A percentile compares a stretch with the other conserved stretches of the same genome.
Conservation (phyloP, 148 eudicot genomes). For the Chenopodium suecicum region DNA sequence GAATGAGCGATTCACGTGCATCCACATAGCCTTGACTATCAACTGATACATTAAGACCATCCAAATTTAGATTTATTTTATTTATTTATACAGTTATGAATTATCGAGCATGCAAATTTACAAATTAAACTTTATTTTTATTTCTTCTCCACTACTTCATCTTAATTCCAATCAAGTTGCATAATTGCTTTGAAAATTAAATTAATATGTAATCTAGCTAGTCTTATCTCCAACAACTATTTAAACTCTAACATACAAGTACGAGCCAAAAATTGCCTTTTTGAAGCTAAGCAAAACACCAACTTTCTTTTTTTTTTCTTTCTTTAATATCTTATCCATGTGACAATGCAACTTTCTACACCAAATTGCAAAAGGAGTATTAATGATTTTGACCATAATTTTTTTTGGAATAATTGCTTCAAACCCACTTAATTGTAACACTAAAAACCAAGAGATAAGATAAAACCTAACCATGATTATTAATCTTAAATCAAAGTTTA, state of each 20-base stretch:
- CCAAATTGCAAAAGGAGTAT: conserved; percentile 7
- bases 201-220: conserved; percentile 7
- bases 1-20: conserved; percentile 30
- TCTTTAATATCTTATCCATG: conserved; percentile 11
- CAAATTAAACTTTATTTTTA: neutral
- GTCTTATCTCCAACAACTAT: conserved; percentile 17
- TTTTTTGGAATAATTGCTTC: conserved; percentile 16
- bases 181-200: neutral
- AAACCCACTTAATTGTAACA: conserved; percentile 8
- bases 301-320: neutral
- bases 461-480: conserved; percentile 16
- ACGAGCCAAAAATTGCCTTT: conserved; percentile 31
- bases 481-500: too few species aligned
- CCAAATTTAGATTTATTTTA: neutral
- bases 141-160: conserved; percentile 3
- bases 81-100: neutral
- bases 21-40: conserved; percentile 32
- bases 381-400: conserved; percentile 5
- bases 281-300: conserved; percentile 3
- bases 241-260: neutral
- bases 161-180: conserved; percentile 7
- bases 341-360: conserved; percentile 14
- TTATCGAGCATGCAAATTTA: conserved; percentile 7
- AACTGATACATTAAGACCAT: conserved; percentile 11
- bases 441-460: conserved; percentile 8